phyloP scores from a whole-genome alignment of 140 eudicot genomes.

The Erigeron philadelphicus region DNA sequence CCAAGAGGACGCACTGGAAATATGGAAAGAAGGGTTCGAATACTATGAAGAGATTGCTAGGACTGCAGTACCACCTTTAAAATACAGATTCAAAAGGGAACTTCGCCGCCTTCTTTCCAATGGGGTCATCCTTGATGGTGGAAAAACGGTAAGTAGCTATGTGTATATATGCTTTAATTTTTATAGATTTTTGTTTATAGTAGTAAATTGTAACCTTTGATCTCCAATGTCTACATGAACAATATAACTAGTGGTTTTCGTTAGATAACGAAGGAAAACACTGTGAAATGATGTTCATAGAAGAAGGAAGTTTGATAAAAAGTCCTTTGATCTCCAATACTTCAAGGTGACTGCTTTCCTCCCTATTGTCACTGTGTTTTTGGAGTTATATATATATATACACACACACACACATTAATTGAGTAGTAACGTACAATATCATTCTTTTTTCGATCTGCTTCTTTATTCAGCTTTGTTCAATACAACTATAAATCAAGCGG shows the following conservation, averaged over 20 bases:
- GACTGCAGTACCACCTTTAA: background rate
- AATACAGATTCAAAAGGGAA: background rate
- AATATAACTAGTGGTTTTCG: background rate
- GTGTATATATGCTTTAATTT: no score
- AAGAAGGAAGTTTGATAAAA: background rate
- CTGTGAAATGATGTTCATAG: background rate
- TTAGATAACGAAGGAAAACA: background rate
- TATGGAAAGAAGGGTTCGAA: background rate
- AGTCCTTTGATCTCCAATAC: no score
- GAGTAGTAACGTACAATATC: no score
- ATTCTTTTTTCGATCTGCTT: no score
- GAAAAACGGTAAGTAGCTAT: conserved; percentile 2
- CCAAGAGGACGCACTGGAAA: background rate
- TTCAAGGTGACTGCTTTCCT: no score
- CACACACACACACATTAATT: no score
- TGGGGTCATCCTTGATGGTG: background rate
- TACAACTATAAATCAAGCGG: no score
- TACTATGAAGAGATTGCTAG: background rate
- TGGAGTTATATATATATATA: no score
- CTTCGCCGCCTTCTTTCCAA: background rate
- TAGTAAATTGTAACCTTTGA: background rate
- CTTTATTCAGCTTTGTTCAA: no score
- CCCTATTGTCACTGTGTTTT: no score
- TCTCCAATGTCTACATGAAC: background rate
- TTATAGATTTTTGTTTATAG: no score